Conservation (phyloP, 2,329 filamentous ascomycete genomes). For the Cercospora zeina region DNA sequence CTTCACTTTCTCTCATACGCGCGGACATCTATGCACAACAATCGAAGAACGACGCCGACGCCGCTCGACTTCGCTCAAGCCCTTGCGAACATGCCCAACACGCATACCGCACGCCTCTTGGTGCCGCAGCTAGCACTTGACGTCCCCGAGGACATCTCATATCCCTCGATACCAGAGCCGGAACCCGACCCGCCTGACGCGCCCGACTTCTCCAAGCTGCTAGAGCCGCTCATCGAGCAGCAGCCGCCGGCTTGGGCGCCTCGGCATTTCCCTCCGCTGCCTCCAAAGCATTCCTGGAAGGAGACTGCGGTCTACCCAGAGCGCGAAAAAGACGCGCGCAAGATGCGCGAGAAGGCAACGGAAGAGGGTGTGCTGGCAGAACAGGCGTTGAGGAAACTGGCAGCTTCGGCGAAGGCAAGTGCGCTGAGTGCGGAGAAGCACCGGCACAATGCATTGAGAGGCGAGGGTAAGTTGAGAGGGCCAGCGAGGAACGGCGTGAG, state of each 20-base stretch:
- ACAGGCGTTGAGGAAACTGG: constrained; percentile 63
- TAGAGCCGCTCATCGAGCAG: constrained; percentile 55
- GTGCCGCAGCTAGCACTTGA: constrained; percentile 44
- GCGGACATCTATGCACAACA: constrained; percentile 59
- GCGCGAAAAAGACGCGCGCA: constrained; percentile 60
- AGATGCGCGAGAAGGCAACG: constrained; percentile 58
- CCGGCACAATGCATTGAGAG: constrained; percentile 41
- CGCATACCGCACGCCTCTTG: constrained; percentile 43
- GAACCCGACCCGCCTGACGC: constrained; percentile 45
- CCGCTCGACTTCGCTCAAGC: constrained; percentile 61
- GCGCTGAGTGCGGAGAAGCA: constrained; percentile 47
- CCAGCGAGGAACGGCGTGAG: constrained; percentile 26
- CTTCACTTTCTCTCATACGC: constrained; percentile 56
- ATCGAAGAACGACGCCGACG: constrained; percentile 57
- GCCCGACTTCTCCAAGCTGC: constrained; percentile 50
- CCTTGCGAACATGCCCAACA: constrained; percentile 44
- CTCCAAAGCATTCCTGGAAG: constrained; percentile 65
- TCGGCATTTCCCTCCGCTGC: constrained; percentile 61
- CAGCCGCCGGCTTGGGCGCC: constrained; percentile 57
- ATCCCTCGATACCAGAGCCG: constrained; percentile 46
- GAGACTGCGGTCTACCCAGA: constrained; percentile 59
- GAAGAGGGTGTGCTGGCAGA: constrained; percentile 66
- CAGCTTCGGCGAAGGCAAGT: constrained; percentile 52
- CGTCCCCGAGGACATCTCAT: constrained; percentile 39
- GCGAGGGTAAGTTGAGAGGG: constrained; percentile 32